A percentile compares a stretch with the other conserved stretches of the same genome.
Evolutionary conservation across 805 yeast genomes (phyloP).

Genomic region (Candida vartiovaarae): DNA sequence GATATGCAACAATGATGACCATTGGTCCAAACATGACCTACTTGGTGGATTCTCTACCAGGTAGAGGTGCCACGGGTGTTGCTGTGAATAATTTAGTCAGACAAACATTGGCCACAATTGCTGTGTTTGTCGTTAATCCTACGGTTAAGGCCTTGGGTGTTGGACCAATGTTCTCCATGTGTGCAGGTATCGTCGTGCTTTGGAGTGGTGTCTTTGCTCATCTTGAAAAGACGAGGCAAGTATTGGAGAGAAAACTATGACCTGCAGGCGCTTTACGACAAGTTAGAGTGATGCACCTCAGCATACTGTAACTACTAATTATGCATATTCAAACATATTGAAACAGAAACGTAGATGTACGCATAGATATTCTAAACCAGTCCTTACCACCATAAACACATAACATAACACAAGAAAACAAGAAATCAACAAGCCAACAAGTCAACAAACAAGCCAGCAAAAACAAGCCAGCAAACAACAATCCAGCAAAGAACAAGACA

Average conservation of each 20-base stretch:
- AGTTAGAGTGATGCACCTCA: conserved; percentile 18
- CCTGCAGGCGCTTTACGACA: conserved; percentile 48
- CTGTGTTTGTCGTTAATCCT: conserved; percentile 72
- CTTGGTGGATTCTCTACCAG: conserved; percentile 78
- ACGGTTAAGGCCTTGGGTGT: conserved; percentile 57
- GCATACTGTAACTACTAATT: background rate
- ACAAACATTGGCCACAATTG: conserved; percentile 66
- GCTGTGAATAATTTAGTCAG: conserved; percentile 75
- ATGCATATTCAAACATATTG: no score
- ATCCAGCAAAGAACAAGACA: background rate
- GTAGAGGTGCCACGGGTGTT: conserved; percentile 83
- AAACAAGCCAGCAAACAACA: background rate
- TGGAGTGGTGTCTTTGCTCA: conserved; percentile 34
- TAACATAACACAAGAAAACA: no score
- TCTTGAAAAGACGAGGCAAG: conserved; percentile 51
- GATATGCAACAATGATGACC: conserved; percentile 77
- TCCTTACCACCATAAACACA: no score
- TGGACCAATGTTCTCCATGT: conserved; percentile 63
- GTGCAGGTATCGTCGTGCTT: conserved; percentile 49
- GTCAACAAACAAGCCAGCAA: background rate
- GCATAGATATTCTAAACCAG: no score
- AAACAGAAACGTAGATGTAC: no score
- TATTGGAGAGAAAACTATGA: conserved; percentile 59
- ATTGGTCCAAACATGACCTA: conserved; percentile 79
- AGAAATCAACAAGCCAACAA: background rate